phyloP scores from a whole-genome alignment of 768 basidiomycete genomes.

The Russula ochroleuca region DNA sequence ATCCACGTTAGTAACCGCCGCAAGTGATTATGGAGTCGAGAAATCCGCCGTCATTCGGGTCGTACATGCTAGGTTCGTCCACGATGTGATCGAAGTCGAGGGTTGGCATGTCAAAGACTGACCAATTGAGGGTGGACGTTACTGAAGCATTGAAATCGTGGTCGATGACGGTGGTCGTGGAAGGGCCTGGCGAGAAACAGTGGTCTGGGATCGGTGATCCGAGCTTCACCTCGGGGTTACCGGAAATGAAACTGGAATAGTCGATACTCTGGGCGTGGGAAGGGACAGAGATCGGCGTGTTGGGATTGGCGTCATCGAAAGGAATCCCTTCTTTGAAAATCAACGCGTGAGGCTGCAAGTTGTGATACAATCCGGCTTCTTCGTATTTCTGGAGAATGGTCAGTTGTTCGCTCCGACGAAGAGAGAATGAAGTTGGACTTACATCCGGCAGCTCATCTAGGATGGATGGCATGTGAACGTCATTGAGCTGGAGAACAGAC shows the following conservation, averaged over 20 bases:
- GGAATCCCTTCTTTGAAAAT: neutral
- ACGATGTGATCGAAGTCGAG: conserved; percentile 1
- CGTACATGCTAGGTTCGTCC: neutral
- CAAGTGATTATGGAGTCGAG: conserved; percentile 14
- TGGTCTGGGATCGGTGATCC: neutral
- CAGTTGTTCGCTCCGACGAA: neutral
- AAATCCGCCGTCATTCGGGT: neutral
- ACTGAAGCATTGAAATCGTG: neutral
- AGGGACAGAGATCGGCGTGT: neutral
- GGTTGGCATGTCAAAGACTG: conserved; percentile 9
- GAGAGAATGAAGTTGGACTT: neutral
- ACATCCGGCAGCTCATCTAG: conserved; percentile 11
- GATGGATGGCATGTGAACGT: neutral
- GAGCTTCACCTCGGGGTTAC: conserved; percentile 19
- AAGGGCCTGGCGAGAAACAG: neutral
- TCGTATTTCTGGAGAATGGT: conserved; percentile 15
- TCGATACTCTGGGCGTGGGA: neutral
- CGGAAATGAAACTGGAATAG: conserved; percentile 15
- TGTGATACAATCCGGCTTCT: conserved; percentile 12
- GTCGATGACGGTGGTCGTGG: neutral
- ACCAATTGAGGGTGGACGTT: neutral
- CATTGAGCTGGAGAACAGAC: conserved; percentile 11
- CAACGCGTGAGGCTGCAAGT: conserved; percentile 3
- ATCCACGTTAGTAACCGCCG: conserved; percentile 10
- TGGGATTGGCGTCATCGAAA: conserved; percentile 1